Percentiles rank a stretch among this genome's conserved stretches.
Conservation (phyloP, 2,329 filamentous ascomycete species). For the Fusarium sp. region DNA sequence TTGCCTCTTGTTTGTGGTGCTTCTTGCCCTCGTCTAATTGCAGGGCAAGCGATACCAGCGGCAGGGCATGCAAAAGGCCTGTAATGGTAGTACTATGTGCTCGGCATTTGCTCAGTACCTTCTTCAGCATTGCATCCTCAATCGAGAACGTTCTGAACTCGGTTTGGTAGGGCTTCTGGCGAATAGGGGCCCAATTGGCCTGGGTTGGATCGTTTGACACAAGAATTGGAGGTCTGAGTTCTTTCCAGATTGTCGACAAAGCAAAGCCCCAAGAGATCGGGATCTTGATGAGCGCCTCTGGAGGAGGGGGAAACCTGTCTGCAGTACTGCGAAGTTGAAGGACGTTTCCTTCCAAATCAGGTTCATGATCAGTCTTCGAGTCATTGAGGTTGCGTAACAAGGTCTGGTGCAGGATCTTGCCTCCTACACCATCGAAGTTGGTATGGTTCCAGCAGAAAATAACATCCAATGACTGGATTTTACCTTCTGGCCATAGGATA, state of each 20-base stretch:
- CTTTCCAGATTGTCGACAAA: conserved; percentile 30
- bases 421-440: conserved; percentile 43
- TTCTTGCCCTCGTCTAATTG: conserved; percentile 16
- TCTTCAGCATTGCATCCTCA: conserved; percentile 18
- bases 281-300: conserved; percentile 37
- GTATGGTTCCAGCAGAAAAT: conserved; percentile 44
- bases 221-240: conserved; percentile 24
- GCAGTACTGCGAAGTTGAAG: conserved; percentile 13
- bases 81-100: conserved; percentile 44
- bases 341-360: not conserved
- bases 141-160: conserved; percentile 33
- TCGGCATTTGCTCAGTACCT: conserved; percentile 39
- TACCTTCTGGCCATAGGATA: conserved; percentile 21
- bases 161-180: conserved; percentile 28
- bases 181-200: conserved; percentile 41
- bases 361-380: not conserved
- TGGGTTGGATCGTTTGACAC: conserved; percentile 11
- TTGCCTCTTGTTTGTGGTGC: conserved; percentile 15
- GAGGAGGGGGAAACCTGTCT: conserved; percentile 35
- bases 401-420: conserved; percentile 46
- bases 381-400: conserved; percentile 43
- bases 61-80: conserved; percentile 42
- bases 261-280: conserved; percentile 29
- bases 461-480: conserved; percentile 32
- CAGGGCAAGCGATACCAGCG: conserved; percentile 35